These are phyloP conservation scores for Mycena sanguinolenta DNA, from an alignment of 768 basidiomycete genomes.

Conservation along the genomic window DNA sequence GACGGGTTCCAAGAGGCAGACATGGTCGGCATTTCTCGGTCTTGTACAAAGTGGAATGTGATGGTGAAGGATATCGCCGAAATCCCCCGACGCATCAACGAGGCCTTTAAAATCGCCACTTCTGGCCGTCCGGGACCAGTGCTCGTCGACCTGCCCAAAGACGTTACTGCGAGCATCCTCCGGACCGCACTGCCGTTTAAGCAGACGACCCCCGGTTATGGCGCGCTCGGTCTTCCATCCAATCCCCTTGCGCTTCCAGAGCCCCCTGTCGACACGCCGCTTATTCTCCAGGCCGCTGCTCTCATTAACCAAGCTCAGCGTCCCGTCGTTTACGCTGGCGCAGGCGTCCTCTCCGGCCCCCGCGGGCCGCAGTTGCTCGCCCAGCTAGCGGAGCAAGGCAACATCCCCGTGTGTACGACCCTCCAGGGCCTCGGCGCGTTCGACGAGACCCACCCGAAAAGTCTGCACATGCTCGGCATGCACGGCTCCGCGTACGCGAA, in stretches of 20 bases:
- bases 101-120: slow-evolving; percentile 99
- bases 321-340: slow-evolving; percentile 94
- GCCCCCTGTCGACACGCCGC: slow-evolving; percentile 70
- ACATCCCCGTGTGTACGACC: slow-evolving; percentile 98
- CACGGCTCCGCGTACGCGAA: slow-evolving; percentile 98
- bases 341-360: slow-evolving; percentile 87
- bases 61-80: slow-evolving; percentile 99
- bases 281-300: slow-evolving; percentile 86
- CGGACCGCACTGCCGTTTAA: slow-evolving; percentile 87
- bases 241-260: slow-evolving; percentile 76
- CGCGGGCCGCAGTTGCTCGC: slow-evolving; percentile 87
- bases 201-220: slow-evolving; percentile 83
- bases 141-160: slow-evolving; percentile 98
- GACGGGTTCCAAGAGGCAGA: slow-evolving; percentile 99
- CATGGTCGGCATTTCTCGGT: slow-evolving; percentile 93
- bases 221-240: slow-evolving; percentile 76
- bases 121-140: slow-evolving; percentile 98
- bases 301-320: slow-evolving; percentile 93
- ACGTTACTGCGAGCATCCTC: slow-evolving; percentile 94
- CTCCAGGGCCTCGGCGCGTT: slow-evolving; percentile 96
- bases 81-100: slow-evolving; percentile 95
- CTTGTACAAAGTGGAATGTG: slow-evolving; percentile 99
- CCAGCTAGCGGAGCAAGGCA: slow-evolving; percentile 83
- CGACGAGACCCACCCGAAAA: slow-evolving; percentile 89
- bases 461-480: slow-evolving; percentile 99